These are phyloP conservation scores for Fusarium anthophilum DNA, from an alignment of 2,329 filamentous ascomycete genomes.

Conservation along the genomic window DNA sequence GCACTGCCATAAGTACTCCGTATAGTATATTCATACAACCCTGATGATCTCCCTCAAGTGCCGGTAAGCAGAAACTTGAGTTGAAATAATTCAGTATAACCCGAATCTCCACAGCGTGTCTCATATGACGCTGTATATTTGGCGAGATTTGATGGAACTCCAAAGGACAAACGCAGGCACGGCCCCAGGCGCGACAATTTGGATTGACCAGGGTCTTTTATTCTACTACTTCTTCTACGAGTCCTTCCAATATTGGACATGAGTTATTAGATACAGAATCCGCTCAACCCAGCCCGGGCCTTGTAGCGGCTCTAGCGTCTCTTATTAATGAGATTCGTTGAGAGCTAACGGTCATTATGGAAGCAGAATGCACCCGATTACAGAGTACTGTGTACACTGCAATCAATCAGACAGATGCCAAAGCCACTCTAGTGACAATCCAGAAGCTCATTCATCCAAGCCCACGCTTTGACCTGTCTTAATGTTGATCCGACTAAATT, in stretches of 20 bases:
- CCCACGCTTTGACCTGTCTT: slow-evolving; percentile 26
- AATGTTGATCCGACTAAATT: neutral
- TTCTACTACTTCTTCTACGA: slow-evolving; percentile 27
- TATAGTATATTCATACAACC: neutral
- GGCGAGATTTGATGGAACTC: slow-evolving; percentile 31
- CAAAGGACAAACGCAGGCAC: neutral
- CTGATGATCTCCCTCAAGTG: neutral
- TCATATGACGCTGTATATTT: slow-evolving; percentile 27
- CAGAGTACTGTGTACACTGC: no score
- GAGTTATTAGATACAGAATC: neutral
- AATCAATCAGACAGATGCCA: neutral
- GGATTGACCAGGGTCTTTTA: slow-evolving; percentile 2
- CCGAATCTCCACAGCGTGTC: neutral
- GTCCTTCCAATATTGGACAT: slow-evolving; percentile 33
- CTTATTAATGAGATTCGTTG: neutral
- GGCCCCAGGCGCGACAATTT: slow-evolving; percentile 21
- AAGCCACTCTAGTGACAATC: neutral
- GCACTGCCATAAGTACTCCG: neutral
- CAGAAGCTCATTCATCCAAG: neutral
- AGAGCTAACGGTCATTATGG: neutral
- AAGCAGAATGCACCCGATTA: neutral
- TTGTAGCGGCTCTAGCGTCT: neutral
- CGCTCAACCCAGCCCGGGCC: neutral
- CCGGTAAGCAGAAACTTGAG: neutral
- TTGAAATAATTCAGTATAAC: neutral